Conservation (phyloP, 2,329 filamentous ascomycete species). For the Sphaerulina musiva region DNA sequence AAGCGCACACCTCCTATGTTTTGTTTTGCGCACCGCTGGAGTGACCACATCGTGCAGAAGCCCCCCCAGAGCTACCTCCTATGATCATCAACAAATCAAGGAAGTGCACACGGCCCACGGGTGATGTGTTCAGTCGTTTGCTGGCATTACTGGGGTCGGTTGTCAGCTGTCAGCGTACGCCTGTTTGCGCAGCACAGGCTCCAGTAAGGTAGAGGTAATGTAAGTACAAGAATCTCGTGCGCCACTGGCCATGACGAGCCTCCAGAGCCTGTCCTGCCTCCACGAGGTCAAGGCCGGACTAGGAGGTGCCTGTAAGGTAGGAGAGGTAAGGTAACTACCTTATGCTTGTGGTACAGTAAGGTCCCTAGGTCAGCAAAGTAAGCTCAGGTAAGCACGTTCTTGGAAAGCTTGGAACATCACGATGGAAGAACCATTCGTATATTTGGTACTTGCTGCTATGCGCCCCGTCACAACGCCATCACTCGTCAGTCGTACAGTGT, state of each 20-base stretch:
- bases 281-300: background rate
- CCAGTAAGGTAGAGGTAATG: too few relatives aligned
- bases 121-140: background rate
- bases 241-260: background rate
- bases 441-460: background rate
- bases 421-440: background rate
- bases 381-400: too few relatives aligned
- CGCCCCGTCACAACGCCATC: constrained; percentile 4
- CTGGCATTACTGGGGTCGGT: background rate
- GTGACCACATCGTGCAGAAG: constrained; percentile 8
- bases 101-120: background rate
- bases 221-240: background rate
- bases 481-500: constrained; percentile 9
- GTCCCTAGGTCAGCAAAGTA: too few relatives aligned
- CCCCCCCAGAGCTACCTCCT: background rate
- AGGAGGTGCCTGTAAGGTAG: too few relatives aligned
- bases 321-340: too few relatives aligned
- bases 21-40: background rate
- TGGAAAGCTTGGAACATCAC: too few relatives aligned
- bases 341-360: background rate
- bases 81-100: background rate
- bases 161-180: background rate
- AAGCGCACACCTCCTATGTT: background rate
- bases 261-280: background rate
- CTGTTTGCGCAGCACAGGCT: too few relatives aligned